These are phyloP conservation scores for Eucalyptus regnans DNA, from an alignment of 345 rosid species.

Conservation along the genomic window DNA sequence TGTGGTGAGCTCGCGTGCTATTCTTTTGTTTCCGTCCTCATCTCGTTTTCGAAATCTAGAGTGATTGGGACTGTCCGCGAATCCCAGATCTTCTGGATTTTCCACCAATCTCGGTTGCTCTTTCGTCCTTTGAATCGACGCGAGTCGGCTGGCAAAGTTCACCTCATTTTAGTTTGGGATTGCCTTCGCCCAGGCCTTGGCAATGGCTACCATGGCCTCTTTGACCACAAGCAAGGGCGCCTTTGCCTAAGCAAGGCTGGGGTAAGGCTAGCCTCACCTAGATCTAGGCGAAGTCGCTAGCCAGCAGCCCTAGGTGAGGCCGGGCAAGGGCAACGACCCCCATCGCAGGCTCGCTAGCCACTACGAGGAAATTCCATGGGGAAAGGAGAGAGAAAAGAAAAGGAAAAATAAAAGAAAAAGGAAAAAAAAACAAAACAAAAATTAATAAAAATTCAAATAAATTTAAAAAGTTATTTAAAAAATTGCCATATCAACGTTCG, in stretches of 20 bases:
- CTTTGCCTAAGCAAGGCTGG: no score
- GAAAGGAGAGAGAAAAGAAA: no score
- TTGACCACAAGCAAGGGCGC: accelerated
- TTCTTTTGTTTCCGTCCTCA: accelerated
- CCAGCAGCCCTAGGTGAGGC: no score
- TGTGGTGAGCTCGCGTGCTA: accelerated
- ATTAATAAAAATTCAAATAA: no score
- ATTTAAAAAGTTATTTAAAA: accelerated
- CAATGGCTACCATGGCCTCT: accelerated
- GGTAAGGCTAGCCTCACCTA: accelerated
- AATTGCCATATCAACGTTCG: no score
- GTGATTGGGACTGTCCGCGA: accelerated
- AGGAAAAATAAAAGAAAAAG: no score
- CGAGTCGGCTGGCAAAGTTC: accelerated
- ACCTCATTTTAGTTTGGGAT: accelerated
- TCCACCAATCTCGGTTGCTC: accelerated
- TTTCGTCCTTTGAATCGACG: accelerated
- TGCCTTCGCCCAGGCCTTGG: no score
- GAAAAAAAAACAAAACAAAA: no score
- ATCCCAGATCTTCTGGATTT: accelerated
- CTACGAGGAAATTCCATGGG: accelerated
- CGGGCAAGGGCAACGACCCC: accelerated
- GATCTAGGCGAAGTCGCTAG: accelerated
- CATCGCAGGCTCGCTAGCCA: accelerated
- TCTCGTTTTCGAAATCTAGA: no score